Evolutionary conservation across 2,329 filamentous ascomycete genomes (phyloP), one percentile per base, ranked within the genome.

Genomic region (Lecanicillium sp.): DNA sequence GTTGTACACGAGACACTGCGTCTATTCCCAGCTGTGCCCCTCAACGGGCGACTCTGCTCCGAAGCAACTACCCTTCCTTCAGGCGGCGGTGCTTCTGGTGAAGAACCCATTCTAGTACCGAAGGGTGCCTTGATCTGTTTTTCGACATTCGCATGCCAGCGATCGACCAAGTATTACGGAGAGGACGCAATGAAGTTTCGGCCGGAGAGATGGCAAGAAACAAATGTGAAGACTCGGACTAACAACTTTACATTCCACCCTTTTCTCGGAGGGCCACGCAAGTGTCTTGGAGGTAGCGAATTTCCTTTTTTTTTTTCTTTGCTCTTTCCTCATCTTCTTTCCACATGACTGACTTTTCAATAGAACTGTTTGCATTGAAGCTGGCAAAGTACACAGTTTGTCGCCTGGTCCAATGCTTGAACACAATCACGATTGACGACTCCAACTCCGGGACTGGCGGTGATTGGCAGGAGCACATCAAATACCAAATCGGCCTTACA

Each of bases 371-470:
- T 29, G 37, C 38, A 17, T 30, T 41, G 13, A 43, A 38, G 15
- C 14, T 43, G 9, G 37, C 37, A 29, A 43, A 43, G 32, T 43
- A 43, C 27, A 41, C 42, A 11, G 8, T 41, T 12, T 43, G 42
- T 27, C 42, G 42, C 14, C 16, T 43, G 12, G 13, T 43, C 15
- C 42, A 43, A 31, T 37, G 20, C 20, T 37, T 35, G 2, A 41
- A 34, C 18, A 33, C 29, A n/a, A 43, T 43, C 11, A 40, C 34
- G 7, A 27, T 33, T 17, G 35, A 35, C n/a, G 33, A 22, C 18
- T n/a, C 20, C 16, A 20, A 22, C 6, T 32, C 15, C 5, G 33
- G 25, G 22, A 17, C 33, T 27, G 41, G 37, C 3, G 9, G 20
- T 3, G 18, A 40, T 36, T 43, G 41, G 41, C 41, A 40, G 18